Conservation (phyloP, 352 stramenopile genomes). For the Globisporangium nunn region DNA sequence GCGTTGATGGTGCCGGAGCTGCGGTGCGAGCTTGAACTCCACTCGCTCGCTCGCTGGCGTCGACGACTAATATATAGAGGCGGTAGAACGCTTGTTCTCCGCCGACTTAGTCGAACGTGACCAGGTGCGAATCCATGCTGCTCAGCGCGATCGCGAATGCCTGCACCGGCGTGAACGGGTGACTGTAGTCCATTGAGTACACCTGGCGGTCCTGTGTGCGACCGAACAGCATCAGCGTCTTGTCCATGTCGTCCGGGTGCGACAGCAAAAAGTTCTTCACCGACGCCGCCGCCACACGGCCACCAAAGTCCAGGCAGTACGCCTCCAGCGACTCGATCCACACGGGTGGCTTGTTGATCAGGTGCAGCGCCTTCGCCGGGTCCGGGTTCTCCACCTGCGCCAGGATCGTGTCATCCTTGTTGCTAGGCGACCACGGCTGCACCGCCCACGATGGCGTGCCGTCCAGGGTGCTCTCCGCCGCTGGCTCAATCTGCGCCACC, state of each 20-base stretch:
- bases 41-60: too few species aligned
- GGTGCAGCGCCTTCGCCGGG: conserved; percentile 42
- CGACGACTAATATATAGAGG: neutral
- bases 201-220: conserved; percentile 82
- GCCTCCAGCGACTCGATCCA: conserved; percentile 85
- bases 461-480: conserved; percentile 33
- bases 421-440: conserved; percentile 41
- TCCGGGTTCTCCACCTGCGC: conserved; percentile 69
- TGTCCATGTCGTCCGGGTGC: conserved; percentile 80
- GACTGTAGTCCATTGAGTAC: conserved; percentile 85
- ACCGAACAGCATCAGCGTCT: conserved; percentile 83
- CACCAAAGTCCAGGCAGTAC: conserved; percentile 41
- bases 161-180: conserved; percentile 80
- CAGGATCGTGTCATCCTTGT: conserved; percentile 78
- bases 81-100: too few species aligned
- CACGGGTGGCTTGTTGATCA: conserved; percentile 85
- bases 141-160: conserved; percentile 85
- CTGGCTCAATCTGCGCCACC: conserved; percentile 31
- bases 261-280: conserved; percentile 88
- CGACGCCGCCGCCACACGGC: conserved; percentile 32
- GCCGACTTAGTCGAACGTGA: conserved; percentile 78
- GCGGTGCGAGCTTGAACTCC: too few species aligned
- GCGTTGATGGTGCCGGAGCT: too few species aligned
- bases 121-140: conserved; percentile 84
- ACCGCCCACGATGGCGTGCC: conserved; percentile 45